A percentile compares a stretch with the other conserved stretches of the same genome.
Conservation (phyloP, 2,329 filamentous ascomycete species). For the Neofusicoccum umdonicola region DNA sequence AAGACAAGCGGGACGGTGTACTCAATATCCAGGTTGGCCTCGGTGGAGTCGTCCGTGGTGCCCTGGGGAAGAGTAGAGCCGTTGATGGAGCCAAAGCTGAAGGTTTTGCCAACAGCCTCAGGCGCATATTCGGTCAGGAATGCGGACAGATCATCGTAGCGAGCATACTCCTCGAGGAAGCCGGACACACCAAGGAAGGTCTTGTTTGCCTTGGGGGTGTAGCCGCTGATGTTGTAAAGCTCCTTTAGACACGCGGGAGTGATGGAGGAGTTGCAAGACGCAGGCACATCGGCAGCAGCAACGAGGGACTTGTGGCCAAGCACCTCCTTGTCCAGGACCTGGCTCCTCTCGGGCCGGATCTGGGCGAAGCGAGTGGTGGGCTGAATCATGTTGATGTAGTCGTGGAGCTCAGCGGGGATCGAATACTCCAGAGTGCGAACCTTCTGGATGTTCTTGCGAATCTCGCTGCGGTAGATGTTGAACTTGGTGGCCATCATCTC, state of each 20-base stretch:
- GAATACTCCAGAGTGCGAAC: slow-evolving; percentile 61
- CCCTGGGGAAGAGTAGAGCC: slow-evolving; percentile 36
- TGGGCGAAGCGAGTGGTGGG: slow-evolving; percentile 63
- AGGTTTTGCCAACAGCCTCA: slow-evolving; percentile 42
- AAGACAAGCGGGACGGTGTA: slow-evolving; percentile 47
- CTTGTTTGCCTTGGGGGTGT: slow-evolving; percentile 32
- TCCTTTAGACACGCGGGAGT: slow-evolving; percentile 49
- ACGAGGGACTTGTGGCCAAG: slow-evolving; percentile 21
- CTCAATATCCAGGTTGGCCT: slow-evolving; percentile 53
- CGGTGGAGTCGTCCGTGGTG: slow-evolving; percentile 40
- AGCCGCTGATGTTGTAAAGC: slow-evolving; percentile 47
- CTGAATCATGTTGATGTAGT: slow-evolving; percentile 61
- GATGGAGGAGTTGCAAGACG: slow-evolving; percentile 42
- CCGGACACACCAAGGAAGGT: slow-evolving; percentile 46
- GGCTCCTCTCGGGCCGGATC: slow-evolving; percentile 43
- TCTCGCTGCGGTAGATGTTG: slow-evolving; percentile 52
- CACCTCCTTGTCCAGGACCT: slow-evolving; percentile 27
- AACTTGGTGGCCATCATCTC: slow-evolving; percentile 58
- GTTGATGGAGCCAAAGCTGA: slow-evolving; percentile 44
- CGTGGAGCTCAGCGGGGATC: slow-evolving; percentile 55
- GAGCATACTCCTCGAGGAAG: slow-evolving; percentile 50
- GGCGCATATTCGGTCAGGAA: slow-evolving; percentile 43
- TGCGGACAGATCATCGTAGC: slow-evolving; percentile 44
- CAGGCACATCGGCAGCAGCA: not conserved
- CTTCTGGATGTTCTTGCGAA: slow-evolving; percentile 41